Base-by-base conservation (phyloP, 495 filamentous ascomycete genomes). In the Talaromyces wortmannii region DNA sequence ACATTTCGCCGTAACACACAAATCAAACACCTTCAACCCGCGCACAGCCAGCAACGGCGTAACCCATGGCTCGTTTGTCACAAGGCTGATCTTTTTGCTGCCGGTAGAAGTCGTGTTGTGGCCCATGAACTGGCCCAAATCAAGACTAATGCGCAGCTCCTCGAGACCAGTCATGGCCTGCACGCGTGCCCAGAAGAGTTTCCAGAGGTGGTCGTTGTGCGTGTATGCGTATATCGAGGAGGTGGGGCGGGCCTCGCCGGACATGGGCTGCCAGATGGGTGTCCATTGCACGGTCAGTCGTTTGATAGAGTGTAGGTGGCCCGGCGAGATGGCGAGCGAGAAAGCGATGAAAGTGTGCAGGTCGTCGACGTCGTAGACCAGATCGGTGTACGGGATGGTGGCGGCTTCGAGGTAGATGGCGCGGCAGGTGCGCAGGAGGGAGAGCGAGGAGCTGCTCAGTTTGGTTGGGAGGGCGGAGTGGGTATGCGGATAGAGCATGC, bases 281-380 rank as follows among this genome's bases (percentile, higher is more conserved):
- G 59, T 68, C 67, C 68, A 75, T 43, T 75, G 72, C 5, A 75
- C 58, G 0, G 63, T 67, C 1, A 75, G 50, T 0, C 54, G 36
- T 4, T 55, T 52, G 15, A 75, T 68, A 15, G 53, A 42, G 30
- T 8, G 17, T 0, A 67, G 66, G 10, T 57, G 55, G 0, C 23
- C 16, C 0, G 63, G 53, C 10, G 57, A 57, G 7, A 76, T 40
- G 12, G 58, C 52, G 1, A 47, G 29, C 1, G 60, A 58, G 56
- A 76, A 76, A 1, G 73, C 70, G 47, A 74, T 62, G 52, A 74
- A 72, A 30, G 73, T 74, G 51, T 68, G 64, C 1, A 76, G 61
- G 58, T 76, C 73, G 52, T 76, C 73, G 2, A 71, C 63, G 53
- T 76, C 73, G 52, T 74, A 73, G 43, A 54, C 56, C 3, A 59